Percentiles rank a stretch among this genome's conserved stretches.
These are phyloP conservation scores for Alisma plantagoaquatica DNA, from an alignment of 106 monocot species.

Conservation along the genomic window DNA sequence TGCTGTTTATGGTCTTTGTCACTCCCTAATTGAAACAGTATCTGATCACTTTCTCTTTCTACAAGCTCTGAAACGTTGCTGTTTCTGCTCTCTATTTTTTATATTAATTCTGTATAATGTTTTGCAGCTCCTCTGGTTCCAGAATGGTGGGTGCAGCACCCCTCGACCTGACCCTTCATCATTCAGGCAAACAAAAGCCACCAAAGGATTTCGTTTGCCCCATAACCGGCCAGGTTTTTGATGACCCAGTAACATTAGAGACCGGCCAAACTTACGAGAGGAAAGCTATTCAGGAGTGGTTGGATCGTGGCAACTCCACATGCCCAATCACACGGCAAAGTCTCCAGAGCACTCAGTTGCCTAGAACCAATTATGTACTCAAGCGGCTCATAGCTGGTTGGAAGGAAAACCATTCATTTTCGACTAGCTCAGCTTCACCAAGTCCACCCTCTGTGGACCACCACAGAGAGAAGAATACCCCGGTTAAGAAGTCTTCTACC, in stretches of 20 bases:
- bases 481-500: constrained; percentile 1
- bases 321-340: constrained; percentile 60
- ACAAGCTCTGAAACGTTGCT: too few relatives aligned
- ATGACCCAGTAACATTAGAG: constrained; percentile 55
- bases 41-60: background rate
- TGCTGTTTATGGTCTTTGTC: constrained; percentile 17
- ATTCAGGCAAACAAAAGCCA: constrained; percentile 15
- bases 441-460: constrained; percentile 5
- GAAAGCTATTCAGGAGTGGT: constrained; percentile 46
- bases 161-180: constrained; percentile 5
- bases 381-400: constrained; percentile 44
- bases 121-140: constrained; percentile 18
- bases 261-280: constrained; percentile 62
- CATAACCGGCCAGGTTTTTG: constrained; percentile 45
- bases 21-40: background rate
- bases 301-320: constrained; percentile 39
- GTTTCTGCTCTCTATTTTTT: too few relatives aligned
- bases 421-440: too few relatives aligned
- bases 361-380: constrained; percentile 58
- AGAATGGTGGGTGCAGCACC: constrained; percentile 24
- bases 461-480: too few relatives aligned
- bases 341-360: constrained; percentile 32
- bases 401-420: constrained; percentile 32
- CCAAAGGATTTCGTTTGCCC: constrained; percentile 62
- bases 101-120: too few relatives aligned